phyloP scores from a whole-genome alignment of 495 filamentous ascomycete genomes.

The Penicillium canariense region DNA sequence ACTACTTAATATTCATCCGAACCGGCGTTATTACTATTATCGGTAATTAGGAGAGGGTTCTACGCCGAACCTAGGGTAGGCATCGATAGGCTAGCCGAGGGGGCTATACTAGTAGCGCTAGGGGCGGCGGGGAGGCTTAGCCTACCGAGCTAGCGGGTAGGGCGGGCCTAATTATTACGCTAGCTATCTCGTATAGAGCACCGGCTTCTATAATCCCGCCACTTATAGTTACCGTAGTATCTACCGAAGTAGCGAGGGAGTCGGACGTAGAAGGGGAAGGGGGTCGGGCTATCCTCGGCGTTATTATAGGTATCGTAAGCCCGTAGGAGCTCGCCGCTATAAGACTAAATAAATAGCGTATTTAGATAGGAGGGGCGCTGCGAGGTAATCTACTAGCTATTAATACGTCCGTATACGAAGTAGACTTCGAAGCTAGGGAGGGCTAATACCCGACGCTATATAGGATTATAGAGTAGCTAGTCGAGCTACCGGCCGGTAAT shows the following conservation, averaged over 20 bases:
- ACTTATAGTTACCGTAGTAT: neutral
- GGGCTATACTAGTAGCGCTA: too few relatives aligned
- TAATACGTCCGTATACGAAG: neutral
- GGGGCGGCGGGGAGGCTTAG: too few relatives aligned
- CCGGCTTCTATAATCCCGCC: neutral
- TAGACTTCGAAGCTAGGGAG: neutral
- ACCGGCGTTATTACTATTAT: too few relatives aligned
- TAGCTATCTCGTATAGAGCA: neutral
- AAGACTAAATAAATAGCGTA: neutral
- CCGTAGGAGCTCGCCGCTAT: neutral
- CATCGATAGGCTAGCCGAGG: too few relatives aligned
- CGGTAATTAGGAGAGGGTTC: too few relatives aligned
- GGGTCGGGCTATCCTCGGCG: neutral
- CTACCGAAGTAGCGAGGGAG: neutral
- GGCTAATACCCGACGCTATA: neutral
- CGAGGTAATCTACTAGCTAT: neutral
- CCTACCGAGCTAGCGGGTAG: too few relatives aligned
- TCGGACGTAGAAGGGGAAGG: neutral
- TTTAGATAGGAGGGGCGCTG: neutral
- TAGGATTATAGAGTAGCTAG: neutral
- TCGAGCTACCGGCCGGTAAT: neutral
- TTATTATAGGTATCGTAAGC: neutral
- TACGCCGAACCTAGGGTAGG: too few relatives aligned
- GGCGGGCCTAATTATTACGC: too few relatives aligned
- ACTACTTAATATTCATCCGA: too few relatives aligned